Percentiles rank a stretch among this genome's conserved stretches.
These are phyloP conservation scores for Podospora pseudocomata DNA, from an alignment of 495 filamentous ascomycete species.

Conservation along the genomic window DNA sequence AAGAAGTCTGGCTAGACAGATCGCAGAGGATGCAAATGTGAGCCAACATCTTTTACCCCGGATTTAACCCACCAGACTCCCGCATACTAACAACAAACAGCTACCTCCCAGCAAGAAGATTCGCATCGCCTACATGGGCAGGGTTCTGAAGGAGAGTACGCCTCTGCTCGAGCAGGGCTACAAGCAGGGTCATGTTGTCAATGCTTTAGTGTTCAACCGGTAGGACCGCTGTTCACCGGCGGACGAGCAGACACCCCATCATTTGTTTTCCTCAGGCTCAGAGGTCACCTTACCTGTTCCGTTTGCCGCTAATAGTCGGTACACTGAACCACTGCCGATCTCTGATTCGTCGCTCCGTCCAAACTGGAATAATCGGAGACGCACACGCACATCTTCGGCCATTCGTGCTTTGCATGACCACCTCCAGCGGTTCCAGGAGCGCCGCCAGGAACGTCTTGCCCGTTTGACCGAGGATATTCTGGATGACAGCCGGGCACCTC, in stretches of 20 bases:
- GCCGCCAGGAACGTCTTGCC: neutral
- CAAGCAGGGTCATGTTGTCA: constrained; percentile 71
- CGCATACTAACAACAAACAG: constrained; percentile 29
- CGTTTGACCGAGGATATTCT: neutral
- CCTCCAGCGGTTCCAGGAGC: neutral
- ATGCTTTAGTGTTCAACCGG: constrained; percentile 66
- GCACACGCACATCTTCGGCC: neutral
- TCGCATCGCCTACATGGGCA: constrained; percentile 74
- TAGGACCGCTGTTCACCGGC: constrained; percentile 24
- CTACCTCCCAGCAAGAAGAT: constrained; percentile 54
- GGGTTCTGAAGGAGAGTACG: constrained; percentile 64
- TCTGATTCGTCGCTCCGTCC: neutral
- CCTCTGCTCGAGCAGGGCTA: constrained; percentile 67
- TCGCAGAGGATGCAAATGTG: constrained; percentile 65
- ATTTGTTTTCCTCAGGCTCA: neutral
- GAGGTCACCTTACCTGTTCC: neutral
- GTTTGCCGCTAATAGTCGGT: neutral
- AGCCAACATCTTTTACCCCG: constrained; percentile 20
- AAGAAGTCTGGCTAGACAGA: constrained; percentile 55
- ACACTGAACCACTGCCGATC: neutral
- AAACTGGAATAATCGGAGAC: neutral
- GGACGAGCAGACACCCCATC: neutral
- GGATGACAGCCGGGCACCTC: neutral
- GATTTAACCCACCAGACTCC: neutral
- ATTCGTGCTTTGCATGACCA: neutral